Conservation (phyloP, 768 basidiomycete genomes). For the Trametes gibbosa region DNA sequence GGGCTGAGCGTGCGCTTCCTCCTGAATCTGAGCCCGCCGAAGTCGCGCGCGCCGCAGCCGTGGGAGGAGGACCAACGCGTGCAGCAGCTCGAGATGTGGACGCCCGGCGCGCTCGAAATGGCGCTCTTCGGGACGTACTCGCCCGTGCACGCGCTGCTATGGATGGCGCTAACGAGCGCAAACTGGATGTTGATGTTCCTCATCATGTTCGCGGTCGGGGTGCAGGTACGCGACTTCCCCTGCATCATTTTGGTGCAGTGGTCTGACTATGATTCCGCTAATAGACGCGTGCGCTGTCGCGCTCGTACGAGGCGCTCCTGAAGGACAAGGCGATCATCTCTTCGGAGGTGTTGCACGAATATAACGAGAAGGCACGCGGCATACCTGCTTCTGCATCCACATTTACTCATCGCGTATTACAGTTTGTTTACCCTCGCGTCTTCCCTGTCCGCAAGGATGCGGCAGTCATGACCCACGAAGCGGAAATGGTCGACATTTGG, state of each 20-base stretch:
- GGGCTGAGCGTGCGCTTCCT: conserved; percentile 64
- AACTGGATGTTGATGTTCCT: conserved; percentile 75
- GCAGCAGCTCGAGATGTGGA: conserved; percentile 81
- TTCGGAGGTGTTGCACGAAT: conserved; percentile 81
- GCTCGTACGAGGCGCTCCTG: conserved; percentile 59
- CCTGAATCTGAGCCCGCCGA: conserved; percentile 54
- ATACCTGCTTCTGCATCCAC: background rate
- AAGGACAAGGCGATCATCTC: conserved; percentile 76
- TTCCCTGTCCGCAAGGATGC: conserved; percentile 76
- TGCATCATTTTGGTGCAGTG: background rate
- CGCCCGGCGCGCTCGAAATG: conserved; percentile 68
- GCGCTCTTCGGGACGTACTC: conserved; percentile 75
- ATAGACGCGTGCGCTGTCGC: conserved; percentile 50
- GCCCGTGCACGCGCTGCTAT: conserved; percentile 69
- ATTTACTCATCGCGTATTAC: background rate
- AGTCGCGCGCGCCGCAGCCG: conserved; percentile 24
- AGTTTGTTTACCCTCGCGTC: conserved; percentile 85
- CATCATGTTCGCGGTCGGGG: conserved; percentile 65
- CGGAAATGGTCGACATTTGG: conserved; percentile 68
- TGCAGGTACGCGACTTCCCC: conserved; percentile 50
- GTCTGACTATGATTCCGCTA: background rate
- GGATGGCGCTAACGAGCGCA: conserved; percentile 64
- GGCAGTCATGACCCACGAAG: conserved; percentile 82
- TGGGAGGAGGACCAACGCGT: conserved; percentile 37
- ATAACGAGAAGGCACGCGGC: conserved; percentile 67